These are phyloP conservation scores for Mucor saturninus DNA, from an alignment of 371 early-diverging fungal species.

Conservation along the genomic window DNA sequence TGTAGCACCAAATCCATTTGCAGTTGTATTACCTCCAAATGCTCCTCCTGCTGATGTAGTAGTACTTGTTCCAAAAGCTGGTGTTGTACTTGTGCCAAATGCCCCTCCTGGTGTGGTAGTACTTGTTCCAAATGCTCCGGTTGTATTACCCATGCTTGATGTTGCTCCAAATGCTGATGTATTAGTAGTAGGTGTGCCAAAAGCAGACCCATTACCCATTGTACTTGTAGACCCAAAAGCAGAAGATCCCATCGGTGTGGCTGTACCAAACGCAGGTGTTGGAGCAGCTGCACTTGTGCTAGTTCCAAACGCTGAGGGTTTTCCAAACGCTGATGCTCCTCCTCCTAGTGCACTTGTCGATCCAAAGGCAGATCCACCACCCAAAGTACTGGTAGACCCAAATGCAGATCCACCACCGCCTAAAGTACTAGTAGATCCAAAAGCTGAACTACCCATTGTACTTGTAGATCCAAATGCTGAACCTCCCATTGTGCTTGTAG, in stretches of 20 bases:
- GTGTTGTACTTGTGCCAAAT: slow-evolving; percentile 15
- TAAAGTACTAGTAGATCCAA: slow-evolving; percentile 19
- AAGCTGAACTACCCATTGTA: slow-evolving; percentile 13
- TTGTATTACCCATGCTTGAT: slow-evolving; percentile 9
- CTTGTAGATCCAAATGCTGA: slow-evolving; percentile 37
- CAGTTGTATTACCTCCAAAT: slow-evolving; percentile 2
- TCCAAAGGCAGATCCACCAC: slow-evolving; percentile 35
- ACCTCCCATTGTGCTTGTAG: slow-evolving; percentile 26
- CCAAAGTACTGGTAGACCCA: slow-evolving; percentile 22
- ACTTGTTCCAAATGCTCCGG: slow-evolving; percentile 6
- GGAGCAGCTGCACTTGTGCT: slow-evolving; percentile 12
- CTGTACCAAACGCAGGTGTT: slow-evolving; percentile 28
- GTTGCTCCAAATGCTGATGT: slow-evolving; percentile 38
- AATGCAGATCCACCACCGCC: slow-evolving; percentile 29
- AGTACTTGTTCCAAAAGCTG: slow-evolving; percentile 6
- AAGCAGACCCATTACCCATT: slow-evolving; percentile 18
- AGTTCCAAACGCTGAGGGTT: slow-evolving; percentile 33
- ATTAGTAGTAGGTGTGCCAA: slow-evolving; percentile 15
- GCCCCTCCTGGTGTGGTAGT: slow-evolving; percentile 5
- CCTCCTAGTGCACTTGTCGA: slow-evolving; percentile 1
- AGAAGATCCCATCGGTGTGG: slow-evolving; percentile 12
- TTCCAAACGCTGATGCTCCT: slow-evolving; percentile 31
- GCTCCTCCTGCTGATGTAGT: neutral
- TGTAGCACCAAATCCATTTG: slow-evolving; percentile 25
- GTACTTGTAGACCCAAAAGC: slow-evolving; percentile 22